Evolutionary conservation across 805 yeast genomes (phyloP).

Genomic region (Candida anglica): DNA sequence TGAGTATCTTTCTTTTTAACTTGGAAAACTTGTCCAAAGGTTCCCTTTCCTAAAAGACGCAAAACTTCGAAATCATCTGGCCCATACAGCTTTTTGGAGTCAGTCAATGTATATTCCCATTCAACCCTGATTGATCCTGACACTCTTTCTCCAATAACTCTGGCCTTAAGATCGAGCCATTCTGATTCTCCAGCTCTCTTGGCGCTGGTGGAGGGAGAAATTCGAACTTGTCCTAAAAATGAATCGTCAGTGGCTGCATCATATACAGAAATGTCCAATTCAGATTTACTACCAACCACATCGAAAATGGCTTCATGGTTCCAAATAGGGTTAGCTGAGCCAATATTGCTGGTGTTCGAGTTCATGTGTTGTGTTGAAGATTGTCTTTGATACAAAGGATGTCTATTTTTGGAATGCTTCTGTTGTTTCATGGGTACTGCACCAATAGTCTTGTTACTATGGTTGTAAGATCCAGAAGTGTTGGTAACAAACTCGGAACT

Average conservation of each 20-base stretch:
- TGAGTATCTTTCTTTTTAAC: slow-evolving; percentile 87
- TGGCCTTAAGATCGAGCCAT: slow-evolving; percentile 74
- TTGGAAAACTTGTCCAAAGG: slow-evolving; percentile 97
- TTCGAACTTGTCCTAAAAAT: slow-evolving; percentile 80
- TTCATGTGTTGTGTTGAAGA: slow-evolving; percentile 33
- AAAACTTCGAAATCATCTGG: slow-evolving; percentile 94
- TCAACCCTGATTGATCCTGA: slow-evolving; percentile 74
- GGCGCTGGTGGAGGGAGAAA: slow-evolving; percentile 53
- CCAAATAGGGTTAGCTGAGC: slow-evolving; percentile 73
- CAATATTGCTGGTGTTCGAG: slow-evolving; percentile 11
- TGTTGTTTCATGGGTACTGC: neutral
- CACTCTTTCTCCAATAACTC: slow-evolving; percentile 72
- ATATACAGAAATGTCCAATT: slow-evolving; percentile 85
- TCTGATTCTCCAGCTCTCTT: slow-evolving; percentile 37
- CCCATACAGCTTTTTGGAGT: slow-evolving; percentile 75
- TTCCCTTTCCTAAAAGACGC: slow-evolving; percentile 89
- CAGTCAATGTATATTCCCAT: slow-evolving; percentile 62
- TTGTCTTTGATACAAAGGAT: slow-evolving; percentile 36
- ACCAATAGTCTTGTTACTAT: slow-evolving; percentile 4
- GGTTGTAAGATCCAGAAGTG: slow-evolving; percentile 55
- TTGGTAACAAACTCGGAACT: slow-evolving; percentile 86
- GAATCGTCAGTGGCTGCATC: slow-evolving; percentile 79
- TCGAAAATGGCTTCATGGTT: slow-evolving; percentile 91
- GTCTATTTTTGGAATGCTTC: slow-evolving; percentile 16
- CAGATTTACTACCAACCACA: slow-evolving; percentile 79